A percentile compares a stretch with the other conserved stretches of the same genome.
phyloP scores from a whole-genome alignment of 179 eudicot genomes.

The Silene coronaria region DNA sequence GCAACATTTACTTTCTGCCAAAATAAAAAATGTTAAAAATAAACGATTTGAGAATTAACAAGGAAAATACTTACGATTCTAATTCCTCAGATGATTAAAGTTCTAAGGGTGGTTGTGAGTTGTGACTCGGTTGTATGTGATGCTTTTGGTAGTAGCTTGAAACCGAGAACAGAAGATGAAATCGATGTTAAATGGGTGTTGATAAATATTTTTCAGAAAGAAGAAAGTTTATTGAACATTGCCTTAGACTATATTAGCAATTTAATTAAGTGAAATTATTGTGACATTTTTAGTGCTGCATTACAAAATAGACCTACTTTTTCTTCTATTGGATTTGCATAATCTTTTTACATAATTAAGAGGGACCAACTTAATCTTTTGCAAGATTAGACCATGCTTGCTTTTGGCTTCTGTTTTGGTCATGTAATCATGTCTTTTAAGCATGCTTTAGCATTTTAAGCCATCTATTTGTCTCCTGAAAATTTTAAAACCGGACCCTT shows the following conservation, averaged over 20 bases:
- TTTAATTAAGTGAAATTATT: background rate
- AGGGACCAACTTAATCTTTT: conserved; percentile 32
- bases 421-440: conserved; percentile 47
- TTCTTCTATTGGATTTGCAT: conserved; percentile 13
- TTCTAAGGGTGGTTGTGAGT: background rate
- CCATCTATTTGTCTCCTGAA: conserved; percentile 43
- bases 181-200: background rate
- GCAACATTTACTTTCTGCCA: background rate
- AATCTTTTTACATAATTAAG: conserved; percentile 21
- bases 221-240: too few relatives aligned
- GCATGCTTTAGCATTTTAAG: conserved; percentile 42
- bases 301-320: conserved; percentile 4
- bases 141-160: too few relatives aligned
- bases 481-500: background rate
- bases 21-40: too few relatives aligned
- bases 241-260: too few relatives aligned
- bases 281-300: background rate
- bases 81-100: background rate
- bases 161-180: background rate
- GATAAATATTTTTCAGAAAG: background rate
- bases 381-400: conserved; percentile 22
- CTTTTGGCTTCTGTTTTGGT: conserved; percentile 31
- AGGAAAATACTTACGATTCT: background rate
- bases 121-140: too few relatives aligned
- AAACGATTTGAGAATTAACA: too few relatives aligned